These are phyloP conservation scores for Xylariales sp. DNA, from an alignment of 2,329 filamentous ascomycete genomes.

Conservation along the genomic window DNA sequence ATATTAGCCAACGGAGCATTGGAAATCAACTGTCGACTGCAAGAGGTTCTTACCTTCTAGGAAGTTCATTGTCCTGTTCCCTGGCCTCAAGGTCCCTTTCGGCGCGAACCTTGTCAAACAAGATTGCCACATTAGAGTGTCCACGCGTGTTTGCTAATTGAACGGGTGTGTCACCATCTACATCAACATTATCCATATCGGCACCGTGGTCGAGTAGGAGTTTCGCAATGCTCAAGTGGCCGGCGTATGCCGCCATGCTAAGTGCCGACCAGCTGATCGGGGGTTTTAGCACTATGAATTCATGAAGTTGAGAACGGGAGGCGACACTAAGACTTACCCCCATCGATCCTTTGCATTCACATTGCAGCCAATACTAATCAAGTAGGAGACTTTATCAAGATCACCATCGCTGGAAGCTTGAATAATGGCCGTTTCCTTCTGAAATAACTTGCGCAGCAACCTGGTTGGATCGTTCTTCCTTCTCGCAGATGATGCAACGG, in stretches of 20 bases:
- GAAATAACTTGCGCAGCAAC: conserved; percentile 19
- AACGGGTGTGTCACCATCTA: conserved; percentile 20
- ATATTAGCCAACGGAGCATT: too few relatives aligned
- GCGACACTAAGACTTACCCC: conserved; percentile 14
- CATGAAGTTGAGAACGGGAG: too few relatives aligned
- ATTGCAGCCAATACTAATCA: conserved; percentile 20
- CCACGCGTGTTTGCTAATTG: conserved; percentile 19
- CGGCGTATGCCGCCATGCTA: conserved; percentile 21
- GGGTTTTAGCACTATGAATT: conserved; percentile 2
- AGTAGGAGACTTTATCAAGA: conserved; percentile 16
- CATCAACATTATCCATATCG: conserved; percentile 18
- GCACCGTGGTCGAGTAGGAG: conserved; percentile 19
- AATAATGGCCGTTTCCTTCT: conserved; percentile 21
- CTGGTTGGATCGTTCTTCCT: conserved; percentile 14
- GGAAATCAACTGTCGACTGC: too few relatives aligned
- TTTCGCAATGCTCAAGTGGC: conserved; percentile 17
- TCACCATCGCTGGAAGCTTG: conserved; percentile 22
- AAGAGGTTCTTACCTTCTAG: not conserved
- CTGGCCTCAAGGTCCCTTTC: conserved; percentile 13
- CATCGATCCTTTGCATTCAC: conserved; percentile 22
- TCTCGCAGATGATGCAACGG: conserved; percentile 8
- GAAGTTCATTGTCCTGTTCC: conserved; percentile 7
- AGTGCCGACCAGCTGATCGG: conserved; percentile 17
- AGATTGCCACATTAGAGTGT: conserved; percentile 19
- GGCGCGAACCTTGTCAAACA: conserved; percentile 17